Percentiles rank a stretch among this genome's conserved stretches.
Evolutionary conservation across 179 eudicot genomes (phyloP).

Genomic region (Beta corolliflora): DNA sequence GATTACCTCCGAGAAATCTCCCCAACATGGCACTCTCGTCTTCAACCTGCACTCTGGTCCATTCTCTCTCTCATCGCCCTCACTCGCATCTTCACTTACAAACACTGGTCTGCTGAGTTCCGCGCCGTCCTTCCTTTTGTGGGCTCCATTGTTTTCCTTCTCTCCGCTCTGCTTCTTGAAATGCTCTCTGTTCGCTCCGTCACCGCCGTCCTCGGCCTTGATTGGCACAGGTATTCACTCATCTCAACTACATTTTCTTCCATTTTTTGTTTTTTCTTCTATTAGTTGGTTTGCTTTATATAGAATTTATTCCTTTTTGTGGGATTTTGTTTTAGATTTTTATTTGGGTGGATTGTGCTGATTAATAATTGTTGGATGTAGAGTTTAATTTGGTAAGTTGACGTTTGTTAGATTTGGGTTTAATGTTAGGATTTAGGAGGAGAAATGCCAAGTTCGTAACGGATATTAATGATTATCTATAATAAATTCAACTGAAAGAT

Average conservation of each 20-base stretch:
- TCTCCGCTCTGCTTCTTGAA: conserved; percentile 66
- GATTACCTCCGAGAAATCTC: conserved; percentile 82
- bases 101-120: conserved; percentile 85
- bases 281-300: no score
- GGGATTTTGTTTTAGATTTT: not conserved
- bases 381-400: not conserved
- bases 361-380: conserved; percentile 5
- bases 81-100: conserved; percentile 65
- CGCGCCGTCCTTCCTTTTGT: conserved; percentile 73
- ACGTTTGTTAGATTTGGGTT: not conserved
- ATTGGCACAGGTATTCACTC: conserved; percentile 76
- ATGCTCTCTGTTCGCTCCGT: conserved; percentile 82
- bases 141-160: conserved; percentile 64
- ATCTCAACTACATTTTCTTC: conserved; percentile 25
- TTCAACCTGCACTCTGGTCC: conserved; percentile 76
- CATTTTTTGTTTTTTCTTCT: not conserved
- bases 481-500: no score
- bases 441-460: no score
- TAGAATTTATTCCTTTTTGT: not conserved
- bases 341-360: not conserved
- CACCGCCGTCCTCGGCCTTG: conserved; percentile 87
- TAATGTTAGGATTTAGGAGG: not conserved
- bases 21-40: conserved; percentile 69
- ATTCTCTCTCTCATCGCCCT: conserved; percentile 57
- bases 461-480: no score